Evolutionary conservation across 2,329 filamentous ascomycete genomes (phyloP).

Genomic region (Aspergillus latus): DNA sequence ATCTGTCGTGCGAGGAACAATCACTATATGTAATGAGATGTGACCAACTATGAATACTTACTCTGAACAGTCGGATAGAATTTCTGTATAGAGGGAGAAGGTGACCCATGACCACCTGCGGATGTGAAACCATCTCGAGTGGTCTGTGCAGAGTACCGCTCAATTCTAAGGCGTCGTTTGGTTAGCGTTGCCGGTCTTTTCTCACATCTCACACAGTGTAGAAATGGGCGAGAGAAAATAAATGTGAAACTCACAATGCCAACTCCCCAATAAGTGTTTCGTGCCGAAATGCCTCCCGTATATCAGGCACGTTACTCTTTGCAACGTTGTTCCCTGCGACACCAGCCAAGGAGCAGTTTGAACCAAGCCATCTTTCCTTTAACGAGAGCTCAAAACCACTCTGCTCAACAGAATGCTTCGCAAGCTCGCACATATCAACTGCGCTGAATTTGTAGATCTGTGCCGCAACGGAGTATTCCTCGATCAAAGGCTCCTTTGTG

Average conservation of each 20-base stretch:
- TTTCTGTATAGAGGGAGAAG: neutral
- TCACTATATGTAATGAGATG: neutral
- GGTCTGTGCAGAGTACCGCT: constrained; percentile 8
- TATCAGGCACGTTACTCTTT: constrained; percentile 94
- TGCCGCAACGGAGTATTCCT: constrained; percentile 95
- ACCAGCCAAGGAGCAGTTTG: constrained; percentile 73
- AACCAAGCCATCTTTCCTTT: constrained; percentile 89
- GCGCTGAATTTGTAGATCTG: constrained; percentile 98
- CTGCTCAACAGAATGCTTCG: constrained; percentile 92
- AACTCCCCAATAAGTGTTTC: constrained; percentile 82
- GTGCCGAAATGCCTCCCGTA: constrained; percentile 84
- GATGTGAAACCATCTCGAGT: neutral
- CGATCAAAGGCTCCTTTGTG: constrained; percentile 95
- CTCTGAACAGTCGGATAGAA: neutral
- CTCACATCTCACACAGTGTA: neutral
- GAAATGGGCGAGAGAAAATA: neutral
- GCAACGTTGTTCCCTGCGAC: constrained; percentile 85
- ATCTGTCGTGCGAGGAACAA: neutral
- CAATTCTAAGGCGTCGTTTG: constrained; percentile 4
- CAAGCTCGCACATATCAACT: constrained; percentile 97
- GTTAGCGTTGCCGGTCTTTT: neutral
- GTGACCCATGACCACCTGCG: neutral
- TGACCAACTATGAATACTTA: constrained; percentile 1
- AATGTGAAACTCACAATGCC: constrained; percentile 63
- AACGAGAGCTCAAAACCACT: constrained; percentile 87